Conservation (phyloP, 1,284 basidiomycete genomes). For the Cutaneotrichosporon cutaneum region DNA sequence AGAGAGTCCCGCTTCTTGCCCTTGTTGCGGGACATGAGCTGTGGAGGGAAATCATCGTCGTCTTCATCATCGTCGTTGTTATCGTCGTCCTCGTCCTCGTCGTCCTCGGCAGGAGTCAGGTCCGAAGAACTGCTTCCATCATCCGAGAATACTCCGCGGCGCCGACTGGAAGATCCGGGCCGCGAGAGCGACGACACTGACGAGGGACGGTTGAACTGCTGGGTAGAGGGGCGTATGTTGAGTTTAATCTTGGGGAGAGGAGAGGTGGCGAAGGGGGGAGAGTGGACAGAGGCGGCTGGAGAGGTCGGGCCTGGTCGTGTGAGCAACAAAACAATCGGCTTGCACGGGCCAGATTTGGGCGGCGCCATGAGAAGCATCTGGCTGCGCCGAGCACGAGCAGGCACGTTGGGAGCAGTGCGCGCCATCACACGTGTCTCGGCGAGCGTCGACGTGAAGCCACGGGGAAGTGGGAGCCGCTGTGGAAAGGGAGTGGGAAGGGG, state of each 20-base stretch:
- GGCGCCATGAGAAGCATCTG: slow-evolving; percentile 7
- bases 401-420: slow-evolving; percentile 2
- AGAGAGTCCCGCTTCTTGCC: slow-evolving; percentile 22
- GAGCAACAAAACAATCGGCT: slow-evolving; percentile 14
- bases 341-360: not conserved
- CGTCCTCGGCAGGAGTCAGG: slow-evolving; percentile 28
- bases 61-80: slow-evolving; percentile 21
- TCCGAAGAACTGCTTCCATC: slow-evolving; percentile 27
- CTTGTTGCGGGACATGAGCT: slow-evolving; percentile 8
- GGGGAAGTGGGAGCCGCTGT: not conserved
- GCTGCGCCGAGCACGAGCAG: not conserved
- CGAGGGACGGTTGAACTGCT: slow-evolving; percentile 14
- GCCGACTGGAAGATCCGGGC: slow-evolving; percentile 13
- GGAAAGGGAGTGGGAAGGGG: not conserved
- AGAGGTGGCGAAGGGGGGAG: slow-evolving; percentile 16
- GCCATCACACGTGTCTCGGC: not conserved
- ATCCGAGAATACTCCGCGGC: slow-evolving; percentile 20
- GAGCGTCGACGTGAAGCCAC: no score
- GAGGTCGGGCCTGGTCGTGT: slow-evolving; percentile 32
- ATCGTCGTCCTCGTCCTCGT: slow-evolving; percentile 23
- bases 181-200: slow-evolving; percentile 13
- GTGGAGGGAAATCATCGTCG: slow-evolving; percentile 12
- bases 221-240: slow-evolving; percentile 17
- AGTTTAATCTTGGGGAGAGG: slow-evolving; percentile 28
- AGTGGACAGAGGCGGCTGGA: slow-evolving; percentile 22